phyloP scores from a whole-genome alignment of 805 yeast genomes.

The Pichia heedii region DNA sequence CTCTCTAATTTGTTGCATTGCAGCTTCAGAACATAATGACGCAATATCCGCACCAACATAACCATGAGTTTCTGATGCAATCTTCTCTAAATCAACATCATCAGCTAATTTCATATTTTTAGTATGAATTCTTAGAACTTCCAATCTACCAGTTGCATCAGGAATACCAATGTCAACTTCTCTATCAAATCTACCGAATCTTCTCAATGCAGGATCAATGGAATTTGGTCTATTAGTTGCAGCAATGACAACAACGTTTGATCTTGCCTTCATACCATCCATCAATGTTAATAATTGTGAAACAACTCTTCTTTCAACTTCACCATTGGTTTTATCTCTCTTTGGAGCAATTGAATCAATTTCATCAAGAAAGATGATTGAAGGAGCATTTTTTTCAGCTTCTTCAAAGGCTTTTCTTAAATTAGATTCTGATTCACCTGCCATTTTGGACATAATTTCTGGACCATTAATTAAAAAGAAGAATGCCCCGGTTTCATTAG shows the following conservation, averaged over 20 bases:
- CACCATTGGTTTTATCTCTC: slow-evolving; percentile 99
- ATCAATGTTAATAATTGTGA: slow-evolving; percentile 93
- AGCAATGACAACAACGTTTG: slow-evolving; percentile 96
- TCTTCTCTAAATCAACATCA: slow-evolving; percentile 91
- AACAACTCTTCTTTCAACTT: slow-evolving; percentile 98
- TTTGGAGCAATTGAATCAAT: slow-evolving; percentile 98
- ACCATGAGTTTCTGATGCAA: slow-evolving; percentile 98
- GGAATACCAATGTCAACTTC: slow-evolving; percentile 90
- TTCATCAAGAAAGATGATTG: slow-evolving; percentile 96
- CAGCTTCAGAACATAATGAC: slow-evolving; percentile 98
- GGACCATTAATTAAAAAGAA: slow-evolving; percentile 98
- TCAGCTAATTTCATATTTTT: slow-evolving; percentile 96
- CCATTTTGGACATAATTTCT: slow-evolving; percentile 99
- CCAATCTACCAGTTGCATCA: slow-evolving; percentile 97
- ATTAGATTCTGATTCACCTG: slow-evolving; percentile 97
- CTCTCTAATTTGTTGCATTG: slow-evolving; percentile 99
- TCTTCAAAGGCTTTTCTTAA: slow-evolving; percentile 97
- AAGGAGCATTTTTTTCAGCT: slow-evolving; percentile 97
- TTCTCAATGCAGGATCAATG: slow-evolving; percentile 76
- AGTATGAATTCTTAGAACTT: slow-evolving; percentile 93
- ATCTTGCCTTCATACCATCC: slow-evolving; percentile 99
- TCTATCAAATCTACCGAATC: slow-evolving; percentile 80
- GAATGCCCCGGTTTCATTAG: slow-evolving; percentile 98
- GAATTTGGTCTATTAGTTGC: slow-evolving; percentile 90
- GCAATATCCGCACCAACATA: slow-evolving; percentile 99